A percentile compares a stretch with the other conserved stretches of the same genome.
Conservation (phyloP, 306 rosid species). For the Delonix regia region DNA sequence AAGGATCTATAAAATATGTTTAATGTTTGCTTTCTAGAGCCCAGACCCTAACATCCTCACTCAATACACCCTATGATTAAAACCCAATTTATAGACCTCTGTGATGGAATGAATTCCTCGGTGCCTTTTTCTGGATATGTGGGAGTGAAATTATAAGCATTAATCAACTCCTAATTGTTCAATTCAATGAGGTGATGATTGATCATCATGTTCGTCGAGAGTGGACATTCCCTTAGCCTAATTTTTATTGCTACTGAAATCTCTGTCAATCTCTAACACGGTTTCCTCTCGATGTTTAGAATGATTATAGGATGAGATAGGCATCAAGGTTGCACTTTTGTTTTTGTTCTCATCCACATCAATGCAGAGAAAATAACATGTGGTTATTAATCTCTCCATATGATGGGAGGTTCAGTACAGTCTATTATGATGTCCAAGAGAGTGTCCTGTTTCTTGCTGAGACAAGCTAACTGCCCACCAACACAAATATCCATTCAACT, state of each 20-base stretch:
- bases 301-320: slow-evolving; percentile 38
- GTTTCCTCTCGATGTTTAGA: slow-evolving; percentile 28
- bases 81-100: background rate
- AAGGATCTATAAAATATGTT: background rate
- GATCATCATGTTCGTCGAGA: slow-evolving; percentile 53
- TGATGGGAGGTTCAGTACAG: background rate
- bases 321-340: background rate
- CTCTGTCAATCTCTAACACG: background rate
- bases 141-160: slow-evolving; percentile 37
- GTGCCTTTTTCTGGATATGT: slow-evolving; percentile 36
- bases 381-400: background rate
- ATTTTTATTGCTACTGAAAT: slow-evolving; percentile 20
- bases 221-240: slow-evolving; percentile 43
- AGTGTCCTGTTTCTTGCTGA: background rate
- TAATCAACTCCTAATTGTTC: slow-evolving; percentile 46
- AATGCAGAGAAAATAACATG: slow-evolving; percentile 2
- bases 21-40: slow-evolving; percentile 39
- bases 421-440: background rate
- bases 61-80: slow-evolving; percentile 33
- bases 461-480: too few species aligned
- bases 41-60: slow-evolving; percentile 23
- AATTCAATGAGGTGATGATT: slow-evolving; percentile 53
- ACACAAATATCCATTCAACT: too few species aligned
- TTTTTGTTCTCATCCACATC: background rate
- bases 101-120: slow-evolving; percentile 32